Evolutionary conservation across 805 yeast genomes (phyloP).

Genomic region (Kurtzmaniella cleridarum): DNA sequence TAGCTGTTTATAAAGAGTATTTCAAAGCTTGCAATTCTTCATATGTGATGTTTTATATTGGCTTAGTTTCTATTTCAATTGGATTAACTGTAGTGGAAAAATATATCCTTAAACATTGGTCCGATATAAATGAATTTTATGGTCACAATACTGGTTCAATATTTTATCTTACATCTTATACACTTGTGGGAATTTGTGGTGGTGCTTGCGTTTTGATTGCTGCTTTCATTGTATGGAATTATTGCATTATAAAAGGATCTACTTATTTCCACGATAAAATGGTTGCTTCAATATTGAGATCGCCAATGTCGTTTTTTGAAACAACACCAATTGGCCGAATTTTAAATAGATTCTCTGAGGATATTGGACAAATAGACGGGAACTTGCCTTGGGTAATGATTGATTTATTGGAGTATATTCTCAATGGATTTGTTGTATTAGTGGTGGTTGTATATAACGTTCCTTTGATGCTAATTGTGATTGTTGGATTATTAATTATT

Average conservation of each 20-base stretch:
- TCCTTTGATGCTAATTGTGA: conserved; percentile 19
- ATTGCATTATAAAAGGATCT: conserved; percentile 16
- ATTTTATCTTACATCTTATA: conserved; percentile 21
- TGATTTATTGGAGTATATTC: conserved; percentile 11
- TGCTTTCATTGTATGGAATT: conserved; percentile 20
- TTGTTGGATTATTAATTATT: conserved; percentile 13
- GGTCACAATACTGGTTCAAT: conserved; percentile 21
- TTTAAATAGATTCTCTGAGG: conserved; percentile 24
- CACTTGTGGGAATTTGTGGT: conserved; percentile 21
- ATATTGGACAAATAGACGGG: conserved; percentile 19
- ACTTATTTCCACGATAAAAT: conserved; percentile 19
- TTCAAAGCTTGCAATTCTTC: conserved; percentile 27
- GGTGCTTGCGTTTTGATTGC: conserved; percentile 22
- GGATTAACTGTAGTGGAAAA: conserved; percentile 16
- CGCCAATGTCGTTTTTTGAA: conserved; percentile 27
- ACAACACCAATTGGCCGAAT: conserved; percentile 26
- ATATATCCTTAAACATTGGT: conserved; percentile 30
- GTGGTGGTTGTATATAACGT: conserved; percentile 19
- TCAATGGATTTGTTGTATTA: conserved; percentile 16
- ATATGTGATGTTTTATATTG: conserved; percentile 18
- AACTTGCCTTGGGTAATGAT: conserved; percentile 16
- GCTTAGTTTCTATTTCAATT: conserved; percentile 16
- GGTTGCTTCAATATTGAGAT: conserved; percentile 19
- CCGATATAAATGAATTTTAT: conserved; percentile 21
- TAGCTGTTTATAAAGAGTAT: conserved; percentile 22